Base-by-base conservation (phyloP, 176 grass and related monocot genomes). In the Rhynchospora pubera region DNA sequence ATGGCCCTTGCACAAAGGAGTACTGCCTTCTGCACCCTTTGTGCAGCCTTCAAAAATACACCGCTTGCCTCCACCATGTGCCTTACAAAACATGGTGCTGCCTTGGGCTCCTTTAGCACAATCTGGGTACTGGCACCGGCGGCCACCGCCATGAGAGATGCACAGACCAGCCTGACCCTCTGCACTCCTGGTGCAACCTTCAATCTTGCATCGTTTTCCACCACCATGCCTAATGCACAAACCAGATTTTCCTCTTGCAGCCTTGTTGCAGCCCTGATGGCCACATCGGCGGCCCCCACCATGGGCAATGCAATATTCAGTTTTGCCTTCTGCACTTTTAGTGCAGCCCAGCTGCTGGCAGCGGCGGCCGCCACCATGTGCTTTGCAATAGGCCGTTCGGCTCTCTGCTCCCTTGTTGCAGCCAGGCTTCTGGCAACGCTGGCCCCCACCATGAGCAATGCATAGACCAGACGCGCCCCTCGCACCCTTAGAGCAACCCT, bases 391-490 rank as follows among this genome's bases (percentile, higher is more conserved):
- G 5, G 77, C 90, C 26, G 91, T 94, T 70, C 94, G 88, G 65
- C 91, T 94, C 83, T 97, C 94, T 0, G 91, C 88, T 7, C 94
- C 94, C 81, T 97, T 97, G 43, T 97, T 87, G 88, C 94, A 97
- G 39, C 91, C 89, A 23, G 83, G 80, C 55, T 97, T 97, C 43
- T 97, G 94, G 90, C 94, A 97, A 45, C 91, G 85, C 32, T 94
- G 90, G 22, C 94, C 94, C 46, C 91, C 91, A 2, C 94, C 94
- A 83, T 97, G 91, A 67, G 91, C 93, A 83, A 97, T 97, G 61
- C 91, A 97, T 18, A 97, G 88, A 55, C 94, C 88, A 53, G 94
- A 87, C 47, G 94, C 89, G 65, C 90, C 94, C 64, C 91, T 88
- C 39, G 91, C 91, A 0, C 94, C 94, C 88, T 97, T 97, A 6